Conservation (phyloP, 1,139 yeast genomes). For the Kodamaea alishanica region DNA sequence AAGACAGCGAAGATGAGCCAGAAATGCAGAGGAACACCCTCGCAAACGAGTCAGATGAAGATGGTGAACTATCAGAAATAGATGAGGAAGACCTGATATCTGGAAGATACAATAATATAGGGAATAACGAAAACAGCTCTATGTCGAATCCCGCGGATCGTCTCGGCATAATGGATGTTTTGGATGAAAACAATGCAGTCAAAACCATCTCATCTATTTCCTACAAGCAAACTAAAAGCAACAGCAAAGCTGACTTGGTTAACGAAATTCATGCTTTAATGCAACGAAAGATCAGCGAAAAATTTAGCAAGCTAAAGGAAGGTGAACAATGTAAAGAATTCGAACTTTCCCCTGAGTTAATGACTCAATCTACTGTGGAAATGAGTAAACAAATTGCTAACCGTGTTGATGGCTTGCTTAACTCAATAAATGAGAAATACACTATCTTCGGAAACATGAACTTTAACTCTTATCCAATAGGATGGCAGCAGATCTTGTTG, state of each 20-base stretch:
- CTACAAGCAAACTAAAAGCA: constrained; percentile 16
- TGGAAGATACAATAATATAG: no score
- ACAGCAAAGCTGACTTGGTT: constrained; percentile 32
- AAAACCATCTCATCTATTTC: constrained; percentile 2
- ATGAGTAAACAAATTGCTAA: constrained; percentile 22
- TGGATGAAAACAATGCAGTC: constrained; percentile 7
- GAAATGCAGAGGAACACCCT: background rate
- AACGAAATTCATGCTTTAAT: constrained; percentile 39
- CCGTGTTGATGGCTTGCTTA: constrained; percentile 18
- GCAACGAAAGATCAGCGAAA: constrained; percentile 26
- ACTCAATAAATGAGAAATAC: constrained; percentile 6
- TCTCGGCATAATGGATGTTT: background rate
- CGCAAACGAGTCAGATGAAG: background rate
- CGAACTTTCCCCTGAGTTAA: constrained; percentile 19
- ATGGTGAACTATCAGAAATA: constrained; percentile 1
- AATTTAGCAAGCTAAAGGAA: constrained; percentile 5
- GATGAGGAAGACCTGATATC: constrained; percentile 6
- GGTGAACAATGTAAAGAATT: constrained; percentile 1
- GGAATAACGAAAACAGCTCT: no score
- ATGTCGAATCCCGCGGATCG: no score
- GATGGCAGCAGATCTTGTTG: constrained; percentile 30
- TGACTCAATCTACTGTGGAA: constrained; percentile 16
- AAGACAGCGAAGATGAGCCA: background rate
- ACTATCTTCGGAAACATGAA: constrained; percentile 11
- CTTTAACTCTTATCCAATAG: constrained; percentile 7